Percentiles rank a stretch among this genome's conserved stretches.
These are phyloP conservation scores for Solanum megistacrolobum DNA, from an alignment of 257 asterid genomes.

Conservation along the genomic window DNA sequence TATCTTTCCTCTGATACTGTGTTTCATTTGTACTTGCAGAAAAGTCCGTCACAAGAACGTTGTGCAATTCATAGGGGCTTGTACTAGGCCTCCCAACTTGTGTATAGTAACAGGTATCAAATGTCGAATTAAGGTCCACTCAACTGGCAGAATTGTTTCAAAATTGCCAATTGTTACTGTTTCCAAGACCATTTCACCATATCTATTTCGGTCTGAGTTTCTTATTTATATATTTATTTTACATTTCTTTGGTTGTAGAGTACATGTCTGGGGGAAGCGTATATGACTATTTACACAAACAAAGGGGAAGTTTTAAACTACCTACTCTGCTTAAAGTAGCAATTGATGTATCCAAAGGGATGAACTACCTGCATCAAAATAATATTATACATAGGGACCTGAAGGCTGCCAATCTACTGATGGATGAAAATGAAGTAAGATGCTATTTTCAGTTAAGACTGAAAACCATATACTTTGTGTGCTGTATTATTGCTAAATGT, in stretches of 20 bases:
- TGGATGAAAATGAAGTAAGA: constrained; percentile 95
- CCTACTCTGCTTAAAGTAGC: constrained; percentile 88
- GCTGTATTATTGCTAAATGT: not conserved
- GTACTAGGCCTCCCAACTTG: constrained; percentile 85
- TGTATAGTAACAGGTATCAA: constrained; percentile 87
- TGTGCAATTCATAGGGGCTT: constrained; percentile 96
- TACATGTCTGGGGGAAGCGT: constrained; percentile 98
- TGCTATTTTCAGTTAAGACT: not conserved
- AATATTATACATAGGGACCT: constrained; percentile 93
- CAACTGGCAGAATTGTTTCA: not conserved
- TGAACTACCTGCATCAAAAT: constrained; percentile 96
- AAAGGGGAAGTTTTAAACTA: constrained; percentile 81
- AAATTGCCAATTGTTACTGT: not conserved
- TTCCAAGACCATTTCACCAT: not conserved
- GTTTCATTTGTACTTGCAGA: constrained; percentile 39
- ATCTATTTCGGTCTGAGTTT: not conserved
- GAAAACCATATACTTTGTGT: not conserved
- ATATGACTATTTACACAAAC: constrained; percentile 90
- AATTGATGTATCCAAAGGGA: constrained; percentile 89
- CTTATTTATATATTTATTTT: constrained; percentile 1
- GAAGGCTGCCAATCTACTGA: constrained; percentile 94
- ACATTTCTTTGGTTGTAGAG: constrained; percentile 33
- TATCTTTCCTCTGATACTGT: constrained; percentile 2
- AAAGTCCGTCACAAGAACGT: constrained; percentile 96
- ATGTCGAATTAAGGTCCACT: not conserved